A percentile compares a stretch with the other conserved stretches of the same genome.
These are phyloP conservation scores for Phytophthora nicotianae DNA, from an alignment of 352 stramenopile genomes.

Conservation along the genomic window DNA sequence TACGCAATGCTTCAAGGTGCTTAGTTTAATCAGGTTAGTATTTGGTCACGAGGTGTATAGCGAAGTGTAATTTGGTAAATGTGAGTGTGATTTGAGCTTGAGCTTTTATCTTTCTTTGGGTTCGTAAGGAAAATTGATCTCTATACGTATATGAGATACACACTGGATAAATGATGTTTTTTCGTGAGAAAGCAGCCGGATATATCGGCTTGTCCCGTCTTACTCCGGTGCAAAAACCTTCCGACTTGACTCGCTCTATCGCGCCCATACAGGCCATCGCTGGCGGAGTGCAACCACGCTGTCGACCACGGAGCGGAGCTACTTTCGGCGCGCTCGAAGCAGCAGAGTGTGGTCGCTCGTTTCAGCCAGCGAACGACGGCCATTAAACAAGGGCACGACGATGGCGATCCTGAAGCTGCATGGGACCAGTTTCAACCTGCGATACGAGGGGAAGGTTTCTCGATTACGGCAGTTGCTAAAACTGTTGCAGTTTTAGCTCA, in stretches of 20 bases:
- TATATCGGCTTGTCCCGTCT: conserved; percentile 6
- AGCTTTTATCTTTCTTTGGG: not conserved
- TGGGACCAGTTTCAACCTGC: conserved; percentile 10
- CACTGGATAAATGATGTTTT: not conserved
- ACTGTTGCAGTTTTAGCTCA: not conserved
- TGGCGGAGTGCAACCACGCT: conserved; percentile 4
- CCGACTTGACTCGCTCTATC: conserved; percentile 21
- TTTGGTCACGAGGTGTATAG: not conserved
- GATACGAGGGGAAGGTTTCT: conserved; percentile 4
- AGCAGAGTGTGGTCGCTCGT: conserved; percentile 1
- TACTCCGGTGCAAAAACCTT: conserved; percentile 13
- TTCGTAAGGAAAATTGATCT: not conserved
- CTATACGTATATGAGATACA: not conserved
- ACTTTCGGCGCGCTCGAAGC: conserved; percentile 3
- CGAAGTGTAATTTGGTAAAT: not conserved
- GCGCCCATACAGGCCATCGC: not conserved
- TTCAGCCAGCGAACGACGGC: conserved; percentile 5
- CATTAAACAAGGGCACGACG: conserved; percentile 17
- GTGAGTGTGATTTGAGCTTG: not conserved
- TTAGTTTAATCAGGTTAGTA: not conserved
- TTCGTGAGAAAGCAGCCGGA: not conserved
- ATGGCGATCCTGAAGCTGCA: conserved; percentile 1
- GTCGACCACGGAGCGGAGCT: conserved; percentile 1
- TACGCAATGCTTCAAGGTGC: not conserved
- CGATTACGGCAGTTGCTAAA: conserved; percentile 17